Conservation (phyloP, 2,329 filamentous ascomycete species). For the Talaromyces piceae region DNA sequence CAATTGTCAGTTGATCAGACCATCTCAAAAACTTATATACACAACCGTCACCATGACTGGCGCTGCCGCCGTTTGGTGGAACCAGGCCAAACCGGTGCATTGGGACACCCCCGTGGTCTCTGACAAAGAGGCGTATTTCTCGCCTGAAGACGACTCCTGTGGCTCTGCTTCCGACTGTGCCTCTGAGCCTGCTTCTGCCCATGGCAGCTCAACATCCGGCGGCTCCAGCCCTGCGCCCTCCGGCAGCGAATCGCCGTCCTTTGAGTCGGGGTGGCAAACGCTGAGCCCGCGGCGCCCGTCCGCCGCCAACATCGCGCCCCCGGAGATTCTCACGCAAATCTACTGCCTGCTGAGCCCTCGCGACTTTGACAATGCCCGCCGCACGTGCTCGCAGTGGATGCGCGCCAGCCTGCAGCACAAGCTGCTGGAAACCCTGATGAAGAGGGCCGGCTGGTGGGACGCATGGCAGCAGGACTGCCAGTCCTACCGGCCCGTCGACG, state of each 20-base stretch:
- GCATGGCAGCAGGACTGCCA: slow-evolving; percentile 27
- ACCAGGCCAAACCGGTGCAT: slow-evolving; percentile 3
- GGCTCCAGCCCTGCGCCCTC: slow-evolving; percentile 1
- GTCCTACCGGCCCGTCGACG: slow-evolving; percentile 20
- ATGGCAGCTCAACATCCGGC: slow-evolving; percentile 5
- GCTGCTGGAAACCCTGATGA: slow-evolving; percentile 48
- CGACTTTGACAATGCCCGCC: slow-evolving; percentile 55
- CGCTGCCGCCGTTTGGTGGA: not conserved
- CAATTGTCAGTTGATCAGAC: not conserved
- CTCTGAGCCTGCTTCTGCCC: slow-evolving; percentile 5
- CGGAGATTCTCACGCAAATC: slow-evolving; percentile 45
- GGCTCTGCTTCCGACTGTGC: slow-evolving; percentile 8
- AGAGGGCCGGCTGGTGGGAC: slow-evolving; percentile 49
- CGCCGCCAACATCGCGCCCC: slow-evolving; percentile 32
- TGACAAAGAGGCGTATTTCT: slow-evolving; percentile 4
- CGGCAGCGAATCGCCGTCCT: slow-evolving; percentile 1
- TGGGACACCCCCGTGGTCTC: slow-evolving; percentile 4
- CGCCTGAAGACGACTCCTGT: no score
- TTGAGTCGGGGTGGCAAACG: slow-evolving; percentile 6
- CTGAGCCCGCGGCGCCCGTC: slow-evolving; percentile 14
- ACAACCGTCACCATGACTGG: no score
- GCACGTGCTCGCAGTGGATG: slow-evolving; percentile 56
- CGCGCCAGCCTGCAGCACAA: slow-evolving; percentile 46
- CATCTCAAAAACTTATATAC: no score
- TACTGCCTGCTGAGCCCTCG: slow-evolving; percentile 38